Percentiles rank a stretch among this genome's conserved stretches.
These are phyloP conservation scores for Sanghuangporus baumii DNA, from an alignment of 1,284 basidiomycete species.

Conservation along the genomic window DNA sequence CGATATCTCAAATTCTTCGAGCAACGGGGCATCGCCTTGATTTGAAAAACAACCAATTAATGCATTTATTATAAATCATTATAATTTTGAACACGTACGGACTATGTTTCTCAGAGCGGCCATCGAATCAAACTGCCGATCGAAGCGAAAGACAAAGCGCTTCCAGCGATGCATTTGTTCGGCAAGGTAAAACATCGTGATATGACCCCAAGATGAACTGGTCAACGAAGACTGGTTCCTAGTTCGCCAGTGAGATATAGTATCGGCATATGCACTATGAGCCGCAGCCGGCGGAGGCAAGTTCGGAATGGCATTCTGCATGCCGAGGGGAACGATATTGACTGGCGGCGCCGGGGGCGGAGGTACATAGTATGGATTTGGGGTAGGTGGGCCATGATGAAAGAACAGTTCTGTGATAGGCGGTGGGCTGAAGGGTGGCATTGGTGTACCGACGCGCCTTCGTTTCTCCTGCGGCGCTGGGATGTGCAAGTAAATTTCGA, in stretches of 20 bases:
- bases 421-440: slow-evolving; percentile 9
- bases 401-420: not conserved
- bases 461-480: slow-evolving; percentile 13
- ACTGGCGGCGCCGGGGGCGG: not conserved
- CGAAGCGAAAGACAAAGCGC: slow-evolving; percentile 71
- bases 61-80: not conserved
- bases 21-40: slow-evolving; percentile 60
- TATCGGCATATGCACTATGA: not conserved
- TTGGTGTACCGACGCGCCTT: slow-evolving; percentile 3
- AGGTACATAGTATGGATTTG: slow-evolving; percentile 14
- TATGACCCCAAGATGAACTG: slow-evolving; percentile 69
- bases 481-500: slow-evolving; percentile 67
- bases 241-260: slow-evolving; percentile 8
- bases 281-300: slow-evolving; percentile 13
- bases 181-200: slow-evolving; percentile 68
- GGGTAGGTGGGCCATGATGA: slow-evolving; percentile 14
- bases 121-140: slow-evolving; percentile 66
- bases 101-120: slow-evolving; percentile 61
- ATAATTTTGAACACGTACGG: slow-evolving; percentile 37
- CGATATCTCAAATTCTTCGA: slow-evolving; percentile 71
- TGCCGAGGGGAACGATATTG: slow-evolving; percentile 3
- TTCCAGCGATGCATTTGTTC: slow-evolving; percentile 77
- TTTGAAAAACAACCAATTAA: not conserved
- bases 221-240: slow-evolving; percentile 25
- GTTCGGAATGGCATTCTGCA: slow-evolving; percentile 14